Evolutionary conservation across 805 yeast species (phyloP), one percentile per base, ranked within the genome.

Genomic region (Saccharomycopsis amapae): DNA sequence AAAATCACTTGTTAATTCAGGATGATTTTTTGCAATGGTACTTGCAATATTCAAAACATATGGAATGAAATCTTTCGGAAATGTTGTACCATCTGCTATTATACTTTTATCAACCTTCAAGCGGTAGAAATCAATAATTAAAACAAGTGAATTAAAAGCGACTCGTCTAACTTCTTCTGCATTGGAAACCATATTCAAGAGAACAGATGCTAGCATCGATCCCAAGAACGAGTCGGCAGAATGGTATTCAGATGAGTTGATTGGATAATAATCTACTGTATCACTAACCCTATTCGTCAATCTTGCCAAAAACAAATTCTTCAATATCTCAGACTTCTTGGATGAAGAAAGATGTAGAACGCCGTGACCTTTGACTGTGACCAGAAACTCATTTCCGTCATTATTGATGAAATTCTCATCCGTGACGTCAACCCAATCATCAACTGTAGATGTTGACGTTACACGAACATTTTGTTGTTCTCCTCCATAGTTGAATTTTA

Each of bases 1-100:
- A 51, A 79, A 77, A 33, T 77, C 67, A 53, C 69, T 70, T 0
- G 85, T 69, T 58, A 75, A 59, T 7, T 65, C 61, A 1, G 82
- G 79, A 50, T 71, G 72, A 24, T 63, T 61, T 3, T 49, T 48
- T 0, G 85, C 67, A 31, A 79, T 59, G 26, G 66, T 64, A 7
- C 63, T 56, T 3, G 82, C 75, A 4, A 76, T 62, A 0, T 72
- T 57, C 2, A 69, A 70, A 13, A 79, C 71, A 61, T 74, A 78
- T 20, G 72, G 72, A 3, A 73, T 64, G 40, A 73, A 68, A 50
- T 77, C 76, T 35, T 69, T 67, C 0, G 86, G 85, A 53, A 78
- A 76, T 0, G 75, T 68, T 38, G 77, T 66, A 23, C 69, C 73
- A 10, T 65, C 63, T 3, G 79, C 74, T 39, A 72, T 69, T 26